Evolutionary conservation across 1,284 basidiomycete genomes (phyloP), one percentile per base, ranked within the genome.

Genomic region (Ganoderma resinaceum): DNA sequence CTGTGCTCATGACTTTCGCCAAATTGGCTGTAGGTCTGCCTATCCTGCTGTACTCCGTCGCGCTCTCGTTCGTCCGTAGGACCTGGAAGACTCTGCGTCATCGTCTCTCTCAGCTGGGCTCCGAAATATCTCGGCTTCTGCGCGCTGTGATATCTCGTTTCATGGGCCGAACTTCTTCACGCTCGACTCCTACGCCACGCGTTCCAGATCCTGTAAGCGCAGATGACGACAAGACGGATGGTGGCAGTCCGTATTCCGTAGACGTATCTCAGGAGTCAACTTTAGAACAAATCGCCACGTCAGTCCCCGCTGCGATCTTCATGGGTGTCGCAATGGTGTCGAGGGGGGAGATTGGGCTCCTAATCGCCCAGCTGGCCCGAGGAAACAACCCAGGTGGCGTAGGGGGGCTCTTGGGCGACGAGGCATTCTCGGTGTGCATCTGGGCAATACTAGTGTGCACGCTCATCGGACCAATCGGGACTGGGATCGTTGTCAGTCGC

Each of bases 361-460:
- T 85, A 63, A 82, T 78, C 69, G 79, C 80, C 6, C 72, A 78
- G 23, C 70, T 78, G 31, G 80, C 78, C 1, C 70, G 73, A 6
- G 62, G 66, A 3, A 26, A 31, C 35, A 61, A 70, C 9, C 71
- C 72, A 1, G 49, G n/a, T 0, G 37, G 23, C 7, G 52, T 33
- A 35, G 37, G 46, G 9, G 71, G 71, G 6, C 77, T 84, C 7
- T 73, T 84, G 4, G 71, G 72, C 26, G 79, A 82, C 35, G 83
- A 85, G 60, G 78, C 81, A 20, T 87, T 84, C 72, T 72, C 84
- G 38, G 76, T 86, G 11, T 80, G 80, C 37, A 80, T 83, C 12
- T 87, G 85, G 85, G 84, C 84, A 2, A 85, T 85, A 61, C 76
- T 85, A n/a, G 52, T 87, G 3, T 85, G 84, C 73, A 87, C 86